Base-by-base conservation (phyloP, 805 yeast species). In the Starmerella geochares region DNA sequence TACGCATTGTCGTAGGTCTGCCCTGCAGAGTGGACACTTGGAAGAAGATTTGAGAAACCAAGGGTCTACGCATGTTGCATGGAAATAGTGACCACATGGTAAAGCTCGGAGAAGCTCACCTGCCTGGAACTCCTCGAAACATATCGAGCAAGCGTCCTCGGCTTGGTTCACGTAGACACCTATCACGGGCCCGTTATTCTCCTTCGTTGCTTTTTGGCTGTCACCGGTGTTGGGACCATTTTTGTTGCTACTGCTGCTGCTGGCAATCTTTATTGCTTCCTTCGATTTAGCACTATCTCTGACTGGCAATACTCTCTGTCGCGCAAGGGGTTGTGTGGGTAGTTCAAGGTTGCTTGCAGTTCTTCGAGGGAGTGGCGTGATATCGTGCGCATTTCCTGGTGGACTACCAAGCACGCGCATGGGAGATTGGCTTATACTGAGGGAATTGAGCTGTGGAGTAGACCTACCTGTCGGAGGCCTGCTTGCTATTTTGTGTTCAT, bases 61-160 rank as follows among this genome's bases (percentile, higher is more conserved):
- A 1, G 88, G 88, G 60, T 84, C 92, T 46, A 86, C 75, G 63
- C 95, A 85, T 6, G 73, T 79, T 10, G 82, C 74, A 60, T 85
- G 95, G 73, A 81, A 85, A 7, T 80, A 86, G 66, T 85, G 95
- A 9, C 86, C 84, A 67, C 95, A 85, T 10, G 86, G 75, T 38
- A 85, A 69, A 0, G 86, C 86, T 50, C 94, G 73, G 1, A 69
- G 61, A 5, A 64, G 59, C 44, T 84, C 90, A 10, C 78, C 81
- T 42, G 75, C 73, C 52, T 76, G 79, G 51, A 81, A 75, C 8
- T 69, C 65, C 39, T 85, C 94, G 46, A 85, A 73, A 65, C 95
- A 85, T 54, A 85, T 83, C 11, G 92, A 86, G 70, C 95, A 85
- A 1, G 72, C 20, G 32, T 49, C 53, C 10, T 52, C 53, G n/a